Evolutionary conservation across 805 yeast genomes (phyloP).

Genomic region (Suhomyces xylopsoci): DNA sequence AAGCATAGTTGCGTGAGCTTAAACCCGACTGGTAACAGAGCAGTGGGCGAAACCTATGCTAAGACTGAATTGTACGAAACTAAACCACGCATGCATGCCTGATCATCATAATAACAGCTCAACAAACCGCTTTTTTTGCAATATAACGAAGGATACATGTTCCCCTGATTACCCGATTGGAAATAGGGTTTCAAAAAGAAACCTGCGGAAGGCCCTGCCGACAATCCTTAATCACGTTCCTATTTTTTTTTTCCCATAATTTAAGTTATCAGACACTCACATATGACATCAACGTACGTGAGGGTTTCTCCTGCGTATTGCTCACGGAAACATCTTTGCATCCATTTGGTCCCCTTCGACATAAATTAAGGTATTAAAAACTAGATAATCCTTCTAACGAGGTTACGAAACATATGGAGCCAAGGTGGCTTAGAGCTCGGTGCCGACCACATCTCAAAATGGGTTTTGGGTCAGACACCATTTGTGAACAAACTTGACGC

Average conservation of each 20-base stretch:
- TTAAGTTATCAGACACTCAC: background rate
- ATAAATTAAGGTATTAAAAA: background rate
- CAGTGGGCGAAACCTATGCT: background rate
- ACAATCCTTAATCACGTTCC: background rate
- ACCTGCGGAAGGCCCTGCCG: background rate
- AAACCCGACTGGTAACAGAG: background rate
- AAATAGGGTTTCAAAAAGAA: background rate
- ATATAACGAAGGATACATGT: background rate
- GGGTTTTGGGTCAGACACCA: background rate
- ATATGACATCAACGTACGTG: background rate
- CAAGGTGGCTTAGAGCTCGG: background rate
- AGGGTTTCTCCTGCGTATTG: background rate
- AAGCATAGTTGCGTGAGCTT: background rate
- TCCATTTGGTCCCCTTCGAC: background rate
- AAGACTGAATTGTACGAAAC: background rate
- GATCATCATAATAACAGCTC: background rate
- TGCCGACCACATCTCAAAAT: background rate
- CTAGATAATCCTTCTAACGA: background rate
- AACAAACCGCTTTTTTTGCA: background rate
- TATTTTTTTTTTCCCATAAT: too few species aligned
- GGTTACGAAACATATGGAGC: background rate
- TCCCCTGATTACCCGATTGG: background rate
- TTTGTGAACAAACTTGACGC: background rate
- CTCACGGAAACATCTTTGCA: background rate
- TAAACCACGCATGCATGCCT: background rate